Percentiles rank a stretch among this genome's conserved stretches.
Conservation (phyloP, 352 stramenopile genomes). For the Globisporangium paddicum region DNA sequence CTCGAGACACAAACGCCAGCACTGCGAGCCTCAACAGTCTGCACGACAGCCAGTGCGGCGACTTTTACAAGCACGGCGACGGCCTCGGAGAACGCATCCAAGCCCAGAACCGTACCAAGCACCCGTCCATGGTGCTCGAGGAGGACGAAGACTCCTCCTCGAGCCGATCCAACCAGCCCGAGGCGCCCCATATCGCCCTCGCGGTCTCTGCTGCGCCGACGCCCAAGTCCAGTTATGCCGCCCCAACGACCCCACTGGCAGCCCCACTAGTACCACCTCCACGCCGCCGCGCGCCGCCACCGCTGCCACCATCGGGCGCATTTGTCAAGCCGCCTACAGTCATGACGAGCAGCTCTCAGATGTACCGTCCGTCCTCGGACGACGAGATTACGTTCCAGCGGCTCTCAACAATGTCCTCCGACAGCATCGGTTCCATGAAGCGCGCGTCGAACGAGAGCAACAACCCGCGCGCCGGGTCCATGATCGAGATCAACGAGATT, state of each 20-base stretch:
- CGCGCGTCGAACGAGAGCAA: conserved; percentile 14
- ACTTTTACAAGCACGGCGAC: conserved; percentile 15
- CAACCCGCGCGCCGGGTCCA: conserved; percentile 14
- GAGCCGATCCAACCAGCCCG: background rate
- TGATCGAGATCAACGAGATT: conserved; percentile 20
- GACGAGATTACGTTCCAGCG: conserved; percentile 15
- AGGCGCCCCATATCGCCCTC: background rate
- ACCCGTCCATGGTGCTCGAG: conserved; percentile 12
- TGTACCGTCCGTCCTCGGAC: conserved; percentile 13
- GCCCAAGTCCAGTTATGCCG: conserved; percentile 1
- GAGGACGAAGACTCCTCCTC: conserved; percentile 14
- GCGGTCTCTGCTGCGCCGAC: background rate
- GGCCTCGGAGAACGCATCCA: conserved; percentile 11
- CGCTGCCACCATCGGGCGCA: conserved; percentile 7
- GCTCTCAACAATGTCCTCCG: conserved; percentile 13
- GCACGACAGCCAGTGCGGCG: conserved; percentile 17
- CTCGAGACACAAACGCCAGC: conserved; percentile 15
- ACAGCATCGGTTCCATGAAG: conserved; percentile 16
- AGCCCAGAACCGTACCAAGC: conserved; percentile 4
- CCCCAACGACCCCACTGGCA: conserved; percentile 3
- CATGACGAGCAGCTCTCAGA: background rate
- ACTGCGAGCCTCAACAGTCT: conserved; percentile 17
- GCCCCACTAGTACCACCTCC: background rate
- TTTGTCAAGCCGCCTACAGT: conserved; percentile 6
- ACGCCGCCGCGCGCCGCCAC: background rate